A percentile compares a stretch with the other conserved stretches of the same genome.
phyloP scores from a whole-genome alignment of 148 eudicot species.

The Persicaria tinctoria region DNA sequence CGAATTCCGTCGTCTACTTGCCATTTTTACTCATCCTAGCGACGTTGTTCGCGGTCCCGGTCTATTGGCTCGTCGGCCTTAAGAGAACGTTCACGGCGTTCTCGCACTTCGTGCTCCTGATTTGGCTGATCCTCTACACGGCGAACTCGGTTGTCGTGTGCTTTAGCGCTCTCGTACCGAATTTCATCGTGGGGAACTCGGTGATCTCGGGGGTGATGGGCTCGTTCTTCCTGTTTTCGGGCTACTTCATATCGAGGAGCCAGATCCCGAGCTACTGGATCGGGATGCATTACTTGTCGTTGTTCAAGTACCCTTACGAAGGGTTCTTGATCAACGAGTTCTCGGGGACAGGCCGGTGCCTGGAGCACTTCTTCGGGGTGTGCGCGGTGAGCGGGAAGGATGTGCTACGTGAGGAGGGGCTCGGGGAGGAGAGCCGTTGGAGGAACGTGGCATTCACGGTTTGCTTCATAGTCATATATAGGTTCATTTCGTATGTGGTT shows the following conservation, averaged over 20 bases:
- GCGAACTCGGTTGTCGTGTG: constrained; percentile 97
- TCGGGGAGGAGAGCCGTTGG: constrained; percentile 67
- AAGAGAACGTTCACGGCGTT: constrained; percentile 47
- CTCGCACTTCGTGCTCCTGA: constrained; percentile 57
- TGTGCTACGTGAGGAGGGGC: constrained; percentile 73
- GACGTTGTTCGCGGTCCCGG: constrained; percentile 58
- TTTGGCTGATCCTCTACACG: constrained; percentile 90
- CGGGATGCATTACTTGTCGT: constrained; percentile 80
- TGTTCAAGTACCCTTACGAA: constrained; percentile 96
- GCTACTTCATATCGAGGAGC: constrained; percentile 81
- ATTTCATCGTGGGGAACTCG: constrained; percentile 92
- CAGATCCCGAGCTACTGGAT: constrained; percentile 85
- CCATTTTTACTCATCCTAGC: constrained; percentile 76
- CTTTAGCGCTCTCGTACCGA: constrained; percentile 88
- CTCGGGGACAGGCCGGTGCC: constrained; percentile 50
- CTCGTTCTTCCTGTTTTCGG: constrained; percentile 85
- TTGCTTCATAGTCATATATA: constrained; percentile 71
- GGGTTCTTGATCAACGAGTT: constrained; percentile 93
- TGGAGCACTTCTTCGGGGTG: constrained; percentile 58
- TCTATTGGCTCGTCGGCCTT: constrained; percentile 87
- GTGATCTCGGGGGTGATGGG: constrained; percentile 89
- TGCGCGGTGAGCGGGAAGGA: constrained; percentile 70
- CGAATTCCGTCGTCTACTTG: constrained; percentile 81
- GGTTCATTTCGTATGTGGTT: constrained; percentile 81
- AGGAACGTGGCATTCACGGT: constrained; percentile 67